Evolutionary conservation across 805 yeast species (phyloP), one percentile per base, ranked within the genome.

Genomic region (Clavispora fructus): DNA sequence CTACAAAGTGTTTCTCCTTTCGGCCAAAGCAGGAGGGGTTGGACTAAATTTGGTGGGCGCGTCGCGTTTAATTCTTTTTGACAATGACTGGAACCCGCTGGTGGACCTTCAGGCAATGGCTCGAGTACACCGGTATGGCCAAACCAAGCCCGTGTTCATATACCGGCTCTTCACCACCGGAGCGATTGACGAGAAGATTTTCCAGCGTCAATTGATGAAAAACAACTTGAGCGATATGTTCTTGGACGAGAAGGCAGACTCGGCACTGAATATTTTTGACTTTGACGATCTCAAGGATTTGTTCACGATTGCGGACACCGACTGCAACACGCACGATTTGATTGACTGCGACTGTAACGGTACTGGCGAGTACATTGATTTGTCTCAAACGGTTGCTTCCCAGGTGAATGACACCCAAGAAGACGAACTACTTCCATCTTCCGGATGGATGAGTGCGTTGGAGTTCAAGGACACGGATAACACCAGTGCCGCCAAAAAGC

Each of bases 31-130:
- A 4, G 99, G 99, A 4, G 99, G 99, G 0, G 83, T 86, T 49
- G 99, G 99, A 0, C 70, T 94, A 37, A 94, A 94, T 58, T 69
- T 94, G 30, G 77, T 87, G 30, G 99, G 98, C 0, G 99, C 95
- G 0, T 87, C 95, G 0, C 68, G 98, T 26, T 67, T 94, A 35
- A 75, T 94, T 6, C 67, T 94, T 19, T 85, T 87, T 59, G 99
- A 94, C 61, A 88, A 94, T 52, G 98, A 94, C 59, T 94, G 99
- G 99, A 94, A 94, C 53, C 99, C 99, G 0, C 80, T 97, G 0
- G 75, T 84, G 11, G 99, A 94, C 59, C 63, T 86, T 30, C 99
- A 94, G 62, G 96, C 97, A 0, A 87, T 92, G 95, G 96, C 97
- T 1, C 70, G 99, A 51, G 83, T 94, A 7, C 96, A 92, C 60